Base-by-base conservation (phyloP, 1,139 yeast genomes). In the Taphrina betulina region DNA sequence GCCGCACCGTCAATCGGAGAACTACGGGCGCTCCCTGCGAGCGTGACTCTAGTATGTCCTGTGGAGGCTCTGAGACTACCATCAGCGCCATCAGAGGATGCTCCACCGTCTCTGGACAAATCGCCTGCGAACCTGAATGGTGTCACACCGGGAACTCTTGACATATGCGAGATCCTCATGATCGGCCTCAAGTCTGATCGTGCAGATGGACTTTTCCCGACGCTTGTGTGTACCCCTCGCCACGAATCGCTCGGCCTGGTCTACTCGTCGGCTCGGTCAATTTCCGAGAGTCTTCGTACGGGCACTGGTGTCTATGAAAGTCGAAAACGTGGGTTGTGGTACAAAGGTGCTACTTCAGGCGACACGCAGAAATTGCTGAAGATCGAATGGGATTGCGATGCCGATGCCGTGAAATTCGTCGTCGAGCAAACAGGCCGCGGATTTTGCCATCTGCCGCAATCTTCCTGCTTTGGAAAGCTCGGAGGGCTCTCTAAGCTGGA, bases 301-400 rank as follows among this genome's bases (percentile, higher is more conserved):
- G 79, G 81, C 48, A 81, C 86, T 12, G 99, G 99, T 53, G 96
- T 92, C 5, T 92, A 92, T 71, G 96, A 86, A 71, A 88, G 96
- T 3, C 83, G 98, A 64, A 82, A 83, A 62, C 83, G 84, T 60
- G 88, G 94, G 22, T 77, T 92, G 59, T 92, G 99, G 98, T 86
- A 85, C 70, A 92, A 92, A 70, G 99, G 98, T 35, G 85, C 85
- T 58, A 86, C 96, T 3, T 85, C 95, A 31, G 98, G 98, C 8
- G 95, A 95, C 52, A 87, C 95, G 1, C 98, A 92, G 71, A 76
- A 75, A 63, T 75, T 92, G 55, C 64, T 85, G 24, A 72, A 75
- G 42, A 69, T 92, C 58, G 83, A 81, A 53, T 72, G 80, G 62
- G 99, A 94, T 70, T 92, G 99, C 70, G 99, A 92, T 70, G 81